Evolutionary conservation across 179 eudicot genomes (phyloP).

Genomic region (Silene coronaria): DNA sequence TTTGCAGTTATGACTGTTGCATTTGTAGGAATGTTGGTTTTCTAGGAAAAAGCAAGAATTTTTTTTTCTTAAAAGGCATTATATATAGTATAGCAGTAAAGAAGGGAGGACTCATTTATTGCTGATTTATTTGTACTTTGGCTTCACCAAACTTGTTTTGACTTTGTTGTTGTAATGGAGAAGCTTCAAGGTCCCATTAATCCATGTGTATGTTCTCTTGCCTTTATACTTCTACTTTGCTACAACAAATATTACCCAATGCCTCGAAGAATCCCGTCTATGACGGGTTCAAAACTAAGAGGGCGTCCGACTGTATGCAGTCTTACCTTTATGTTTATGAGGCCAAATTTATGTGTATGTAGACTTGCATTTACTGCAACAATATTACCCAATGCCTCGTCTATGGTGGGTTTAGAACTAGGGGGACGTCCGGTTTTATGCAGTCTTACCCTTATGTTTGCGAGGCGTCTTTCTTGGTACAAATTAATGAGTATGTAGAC

Average conservation of each 20-base stretch:
- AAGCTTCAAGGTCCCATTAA: slow-evolving; percentile 55
- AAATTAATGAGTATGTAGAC: slow-evolving; percentile 9
- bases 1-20: slow-evolving; percentile 22
- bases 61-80: background rate
- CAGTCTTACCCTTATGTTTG: background rate
- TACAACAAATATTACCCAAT: background rate
- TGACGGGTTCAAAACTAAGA: too few relatives aligned
- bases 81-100: background rate
- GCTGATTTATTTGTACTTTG: slow-evolving; percentile 22
- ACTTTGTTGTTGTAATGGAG: slow-evolving; percentile 36
- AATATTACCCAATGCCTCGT: background rate
- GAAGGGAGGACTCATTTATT: slow-evolving; percentile 24
- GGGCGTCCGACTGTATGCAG: too few relatives aligned
- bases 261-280: background rate
- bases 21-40: slow-evolving; percentile 44
- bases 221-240: background rate
- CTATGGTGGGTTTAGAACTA: too few relatives aligned
- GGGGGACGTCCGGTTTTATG: too few relatives aligned
- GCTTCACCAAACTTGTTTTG: slow-evolving; percentile 18
- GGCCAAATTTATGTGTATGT: background rate
- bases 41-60: slow-evolving; percentile 21
- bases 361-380: slow-evolving; percentile 35
- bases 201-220: slow-evolving; percentile 43
- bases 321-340: background rate
- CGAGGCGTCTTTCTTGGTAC: background rate